phyloP scores from a whole-genome alignment of 257 asterid genomes.

The Cruciata laevipes region DNA sequence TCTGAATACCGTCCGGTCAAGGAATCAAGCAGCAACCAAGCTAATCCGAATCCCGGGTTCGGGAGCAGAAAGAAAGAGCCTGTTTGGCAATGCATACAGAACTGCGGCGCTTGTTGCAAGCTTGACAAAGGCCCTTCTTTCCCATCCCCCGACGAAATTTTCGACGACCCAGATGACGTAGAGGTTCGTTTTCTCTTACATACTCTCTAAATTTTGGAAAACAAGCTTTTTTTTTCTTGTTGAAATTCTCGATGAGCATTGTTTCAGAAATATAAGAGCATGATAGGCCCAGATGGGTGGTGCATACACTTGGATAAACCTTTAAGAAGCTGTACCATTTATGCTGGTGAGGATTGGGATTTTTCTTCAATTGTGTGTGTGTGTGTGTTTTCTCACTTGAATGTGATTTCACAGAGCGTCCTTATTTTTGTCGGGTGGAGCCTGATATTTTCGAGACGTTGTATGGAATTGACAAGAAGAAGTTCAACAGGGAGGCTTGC shows the following conservation, averaged over 20 bases:
- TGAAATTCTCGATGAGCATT: not conserved
- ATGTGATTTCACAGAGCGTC: constrained; percentile 46
- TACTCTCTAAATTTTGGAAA: not conserved
- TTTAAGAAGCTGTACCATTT: constrained; percentile 71
- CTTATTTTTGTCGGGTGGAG: constrained; percentile 89
- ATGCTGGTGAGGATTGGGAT: constrained; percentile 41
- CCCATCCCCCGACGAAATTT: constrained; percentile 73
- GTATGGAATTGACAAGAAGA: constrained; percentile 72
- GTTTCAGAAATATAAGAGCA: constrained; percentile 58
- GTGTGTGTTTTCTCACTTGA: not conserved
- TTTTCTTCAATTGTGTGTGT: not conserved
- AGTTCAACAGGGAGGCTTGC: constrained; percentile 93
- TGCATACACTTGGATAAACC: constrained; percentile 76
- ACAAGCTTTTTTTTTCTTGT: not conserved
- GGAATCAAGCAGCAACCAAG: not conserved
- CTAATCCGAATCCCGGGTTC: constrained; percentile 35
- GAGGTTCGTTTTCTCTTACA: constrained; percentile 40
- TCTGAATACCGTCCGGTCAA: not conserved
- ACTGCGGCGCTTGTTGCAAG: constrained; percentile 95
- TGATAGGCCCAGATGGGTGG: constrained; percentile 96
- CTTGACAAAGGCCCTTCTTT: constrained; percentile 77
- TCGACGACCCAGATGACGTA: constrained; percentile 69
- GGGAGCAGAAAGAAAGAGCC: constrained; percentile 63
- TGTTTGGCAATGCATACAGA: constrained; percentile 68
- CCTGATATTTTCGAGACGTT: constrained; percentile 50